phyloP scores from a whole-genome alignment of 345 rosid species.

The Euphorbia lathyris region DNA sequence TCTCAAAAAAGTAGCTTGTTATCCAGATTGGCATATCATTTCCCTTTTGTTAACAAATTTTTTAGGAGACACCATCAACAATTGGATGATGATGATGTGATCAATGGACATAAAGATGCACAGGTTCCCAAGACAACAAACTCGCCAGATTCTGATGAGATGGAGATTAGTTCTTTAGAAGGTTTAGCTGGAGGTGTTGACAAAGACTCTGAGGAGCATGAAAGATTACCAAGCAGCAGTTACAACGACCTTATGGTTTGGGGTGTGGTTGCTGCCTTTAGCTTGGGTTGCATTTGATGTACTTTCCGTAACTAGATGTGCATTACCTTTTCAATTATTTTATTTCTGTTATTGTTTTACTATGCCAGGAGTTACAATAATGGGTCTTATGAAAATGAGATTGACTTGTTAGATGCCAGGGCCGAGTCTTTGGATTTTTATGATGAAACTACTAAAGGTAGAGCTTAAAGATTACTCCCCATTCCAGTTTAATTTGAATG shows the following conservation, averaged over 20 bases:
- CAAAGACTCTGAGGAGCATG: conserved; percentile 31
- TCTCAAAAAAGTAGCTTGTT: conserved; percentile 48
- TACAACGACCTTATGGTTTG: conserved; percentile 24
- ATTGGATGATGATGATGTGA: conserved; percentile 27
- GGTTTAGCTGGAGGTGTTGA: conserved; percentile 30
- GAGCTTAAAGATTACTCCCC: conserved; percentile 11
- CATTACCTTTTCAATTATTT: neutral
- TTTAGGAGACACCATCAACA: conserved; percentile 38
- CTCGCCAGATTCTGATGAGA: conserved; percentile 21
- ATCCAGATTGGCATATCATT: conserved; percentile 55
- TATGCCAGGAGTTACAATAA: conserved; percentile 20
- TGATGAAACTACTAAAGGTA: conserved; percentile 61
- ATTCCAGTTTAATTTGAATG: conserved; percentile 19
- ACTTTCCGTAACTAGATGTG: neutral
- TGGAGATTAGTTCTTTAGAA: conserved; percentile 25
- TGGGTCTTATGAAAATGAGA: conserved; percentile 36
- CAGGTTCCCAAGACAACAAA: conserved; percentile 16
- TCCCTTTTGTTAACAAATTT: conserved; percentile 61
- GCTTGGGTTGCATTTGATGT: conserved; percentile 9
- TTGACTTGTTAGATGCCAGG: conserved; percentile 28
- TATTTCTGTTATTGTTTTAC: conserved; percentile 3
- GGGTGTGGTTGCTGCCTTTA: conserved; percentile 30
- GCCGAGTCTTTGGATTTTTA: conserved; percentile 22
- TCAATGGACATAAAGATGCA: conserved; percentile 22
- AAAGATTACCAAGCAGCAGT: conserved; percentile 23